Conservation (phyloP, 1,284 basidiomycete species). For the Tylopilus sp. region DNA sequence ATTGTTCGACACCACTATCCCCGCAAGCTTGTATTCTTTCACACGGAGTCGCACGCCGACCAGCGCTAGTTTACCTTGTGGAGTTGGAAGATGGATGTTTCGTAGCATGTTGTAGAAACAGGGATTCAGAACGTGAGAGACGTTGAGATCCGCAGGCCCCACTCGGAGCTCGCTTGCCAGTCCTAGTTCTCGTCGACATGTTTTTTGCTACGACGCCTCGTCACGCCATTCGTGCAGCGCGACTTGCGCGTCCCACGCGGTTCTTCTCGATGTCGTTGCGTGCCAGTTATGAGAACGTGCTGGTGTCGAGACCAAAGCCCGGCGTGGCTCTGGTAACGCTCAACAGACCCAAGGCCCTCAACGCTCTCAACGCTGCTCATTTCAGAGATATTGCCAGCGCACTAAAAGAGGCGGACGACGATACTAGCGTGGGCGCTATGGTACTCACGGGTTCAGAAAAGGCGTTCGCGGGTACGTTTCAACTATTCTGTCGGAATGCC, state of each 20-base stretch:
- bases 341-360: constrained; percentile 95
- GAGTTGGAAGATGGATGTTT: not conserved
- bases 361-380: constrained; percentile 84
- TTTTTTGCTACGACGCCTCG: constrained; percentile 7
- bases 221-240: constrained; percentile 2
- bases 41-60: too few relatives aligned
- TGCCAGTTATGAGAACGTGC: constrained; percentile 63
- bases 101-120: not conserved
- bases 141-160: not conserved
- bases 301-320: constrained; percentile 71
- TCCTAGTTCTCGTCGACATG: constrained; percentile 11
- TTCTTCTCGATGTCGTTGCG: constrained; percentile 26
- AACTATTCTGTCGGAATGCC: not conserved
- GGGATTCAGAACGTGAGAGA: constrained; percentile 6
- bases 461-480: constrained; percentile 83
- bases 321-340: constrained; percentile 88
- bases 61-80: too few relatives aligned
- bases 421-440: constrained; percentile 76
- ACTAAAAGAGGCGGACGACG: constrained; percentile 68
- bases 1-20: too few relatives aligned
- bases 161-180: not conserved
- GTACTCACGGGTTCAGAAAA: constrained; percentile 93
- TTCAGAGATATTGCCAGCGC: constrained; percentile 80
- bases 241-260: constrained; percentile 8
- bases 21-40: too few relatives aligned